Evolutionary conservation across 176 grass and related monocot species (phyloP).

Genomic region (Aegilops umbellulata): DNA sequence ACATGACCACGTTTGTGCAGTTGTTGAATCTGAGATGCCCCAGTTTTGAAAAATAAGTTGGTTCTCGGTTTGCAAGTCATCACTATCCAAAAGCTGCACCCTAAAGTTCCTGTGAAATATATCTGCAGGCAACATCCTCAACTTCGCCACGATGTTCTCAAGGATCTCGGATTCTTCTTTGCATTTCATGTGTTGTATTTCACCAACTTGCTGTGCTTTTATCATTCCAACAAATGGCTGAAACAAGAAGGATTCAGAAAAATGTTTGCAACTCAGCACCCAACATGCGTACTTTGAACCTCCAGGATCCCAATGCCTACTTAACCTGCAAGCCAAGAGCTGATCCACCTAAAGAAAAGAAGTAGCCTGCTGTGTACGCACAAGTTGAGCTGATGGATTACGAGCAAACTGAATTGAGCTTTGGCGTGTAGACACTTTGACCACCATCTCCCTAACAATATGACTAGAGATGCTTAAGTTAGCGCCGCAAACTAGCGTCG

Average conservation of each 20-base stretch:
- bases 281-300: neutral
- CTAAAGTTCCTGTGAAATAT: no score
- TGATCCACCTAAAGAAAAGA: neutral
- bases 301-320: neutral
- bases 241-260: neutral
- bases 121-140: constrained; percentile 1
- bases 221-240: neutral
- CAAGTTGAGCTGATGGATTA: neutral
- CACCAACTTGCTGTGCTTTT: neutral
- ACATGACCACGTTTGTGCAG: no score
- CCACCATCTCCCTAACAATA: neutral
- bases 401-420: neutral
- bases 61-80: no score
- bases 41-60: no score
- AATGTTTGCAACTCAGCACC: neutral
- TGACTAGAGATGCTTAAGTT: neutral
- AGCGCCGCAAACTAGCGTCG: no score
- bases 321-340: neutral
- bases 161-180: neutral
- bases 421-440: neutral
- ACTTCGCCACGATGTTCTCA: neutral
- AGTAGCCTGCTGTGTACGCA: neutral
- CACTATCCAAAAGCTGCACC: no score
- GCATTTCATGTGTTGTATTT: neutral
- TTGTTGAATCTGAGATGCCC: no score